A percentile compares a stretch with the other conserved stretches of the same genome.
phyloP scores from a whole-genome alignment of 1,284 basidiomycete species.

The Ustilago esculenta region DNA sequence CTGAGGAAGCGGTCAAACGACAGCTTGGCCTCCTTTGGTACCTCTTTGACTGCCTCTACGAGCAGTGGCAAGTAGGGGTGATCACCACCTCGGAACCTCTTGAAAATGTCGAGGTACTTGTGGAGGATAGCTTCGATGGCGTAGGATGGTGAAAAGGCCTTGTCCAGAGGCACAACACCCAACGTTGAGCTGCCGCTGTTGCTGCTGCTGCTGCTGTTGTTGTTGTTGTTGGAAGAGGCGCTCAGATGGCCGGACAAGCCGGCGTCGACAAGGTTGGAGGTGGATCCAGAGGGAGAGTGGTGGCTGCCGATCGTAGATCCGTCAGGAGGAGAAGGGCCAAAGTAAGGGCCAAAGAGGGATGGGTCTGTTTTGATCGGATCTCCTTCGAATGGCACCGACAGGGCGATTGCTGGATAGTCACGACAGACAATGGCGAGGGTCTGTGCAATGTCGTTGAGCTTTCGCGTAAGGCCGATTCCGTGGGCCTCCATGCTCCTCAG shows the following conservation, averaged over 20 bases:
- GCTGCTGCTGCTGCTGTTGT: neutral
- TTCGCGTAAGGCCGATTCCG: conserved; percentile 52
- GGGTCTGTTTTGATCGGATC: conserved; percentile 48
- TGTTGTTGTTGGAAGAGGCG: neutral
- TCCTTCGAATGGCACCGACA: conserved; percentile 44
- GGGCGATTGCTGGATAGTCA: conserved; percentile 46
- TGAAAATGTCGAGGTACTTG: conserved; percentile 54
- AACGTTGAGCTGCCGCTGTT: conserved; percentile 3
- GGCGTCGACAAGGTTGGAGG: too few relatives aligned
- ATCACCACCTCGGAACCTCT: conserved; percentile 47
- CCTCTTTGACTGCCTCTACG: conserved; percentile 51
- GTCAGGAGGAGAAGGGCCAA: conserved; percentile 30
- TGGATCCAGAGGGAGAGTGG: neutral
- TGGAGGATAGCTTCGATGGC: conserved; percentile 54
- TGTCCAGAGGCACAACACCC: conserved; percentile 22
- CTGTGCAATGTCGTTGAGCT: conserved; percentile 58
- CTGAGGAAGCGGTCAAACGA: conserved; percentile 35
- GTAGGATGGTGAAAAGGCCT: conserved; percentile 35
- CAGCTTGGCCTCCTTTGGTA: conserved; percentile 48
- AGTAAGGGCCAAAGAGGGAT: conserved; percentile 34
- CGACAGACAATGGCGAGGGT: conserved; percentile 54
- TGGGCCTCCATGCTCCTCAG: conserved; percentile 56
- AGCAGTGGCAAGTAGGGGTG: conserved; percentile 49
- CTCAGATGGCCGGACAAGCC: neutral
- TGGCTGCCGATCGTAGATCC: neutral